A percentile compares a stretch with the other conserved stretches of the same genome.
Conservation (phyloP, 345 rosid genomes). For the Citrus medica region DNA sequence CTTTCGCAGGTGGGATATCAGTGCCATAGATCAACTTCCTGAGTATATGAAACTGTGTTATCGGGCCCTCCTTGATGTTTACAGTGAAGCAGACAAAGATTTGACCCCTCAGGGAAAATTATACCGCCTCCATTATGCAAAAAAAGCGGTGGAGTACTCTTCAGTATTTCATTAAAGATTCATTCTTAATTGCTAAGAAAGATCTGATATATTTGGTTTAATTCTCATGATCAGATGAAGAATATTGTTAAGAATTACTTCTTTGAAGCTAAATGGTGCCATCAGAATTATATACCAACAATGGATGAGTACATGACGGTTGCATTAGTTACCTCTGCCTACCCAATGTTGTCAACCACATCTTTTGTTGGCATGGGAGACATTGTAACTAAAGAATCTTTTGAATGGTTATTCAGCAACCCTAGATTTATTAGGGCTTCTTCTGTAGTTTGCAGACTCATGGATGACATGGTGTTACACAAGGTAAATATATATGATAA, state of each 20-base stretch:
- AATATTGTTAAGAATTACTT: constrained; percentile 15
- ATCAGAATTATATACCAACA: constrained; percentile 14
- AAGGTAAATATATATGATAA: not conserved
- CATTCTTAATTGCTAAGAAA: not conserved
- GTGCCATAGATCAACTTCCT: constrained; percentile 1
- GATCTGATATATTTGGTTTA: not conserved
- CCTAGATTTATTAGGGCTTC: constrained; percentile 23
- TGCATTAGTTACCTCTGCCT: constrained; percentile 9
- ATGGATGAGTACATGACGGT: constrained; percentile 30
- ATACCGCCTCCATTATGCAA: constrained; percentile 19
- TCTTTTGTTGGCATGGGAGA: constrained; percentile 25
- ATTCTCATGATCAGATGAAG: constrained; percentile 18
- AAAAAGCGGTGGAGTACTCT: constrained; percentile 21
- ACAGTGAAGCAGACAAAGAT: constrained; percentile 21
- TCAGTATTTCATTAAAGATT: not conserved
- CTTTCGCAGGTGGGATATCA: constrained; percentile 22
- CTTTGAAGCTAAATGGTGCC: constrained; percentile 28
- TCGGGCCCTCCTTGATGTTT: constrained; percentile 24
- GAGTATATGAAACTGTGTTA: constrained; percentile 22
- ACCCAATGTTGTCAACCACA: constrained; percentile 10
- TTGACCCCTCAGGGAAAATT: constrained; percentile 15
- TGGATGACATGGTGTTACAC: not conserved
- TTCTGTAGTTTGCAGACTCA: not conserved
- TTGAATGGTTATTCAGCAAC: constrained; percentile 12
- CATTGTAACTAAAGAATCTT: constrained; percentile 6